A percentile compares a stretch with the other conserved stretches of the same genome.
Conservation (phyloP, 805 yeast genomes). For the Cyberlindnera americana region DNA sequence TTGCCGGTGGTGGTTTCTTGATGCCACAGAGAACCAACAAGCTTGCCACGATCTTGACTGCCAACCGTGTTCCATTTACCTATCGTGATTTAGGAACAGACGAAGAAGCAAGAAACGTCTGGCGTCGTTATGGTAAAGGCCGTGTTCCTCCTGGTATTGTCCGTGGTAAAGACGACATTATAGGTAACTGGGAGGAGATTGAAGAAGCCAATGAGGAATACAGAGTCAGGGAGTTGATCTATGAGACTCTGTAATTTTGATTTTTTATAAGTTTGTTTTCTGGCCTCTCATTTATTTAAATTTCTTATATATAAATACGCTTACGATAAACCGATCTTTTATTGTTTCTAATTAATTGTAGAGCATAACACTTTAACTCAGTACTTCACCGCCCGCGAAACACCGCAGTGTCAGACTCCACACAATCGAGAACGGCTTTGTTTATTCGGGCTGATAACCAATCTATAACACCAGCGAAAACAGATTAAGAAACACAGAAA, state of each 20-base stretch:
- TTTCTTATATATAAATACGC: background rate
- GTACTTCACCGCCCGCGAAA: no score
- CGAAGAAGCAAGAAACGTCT: slow-evolving; percentile 75
- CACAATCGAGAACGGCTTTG: no score
- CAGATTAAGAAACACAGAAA: no score
- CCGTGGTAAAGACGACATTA: slow-evolving; percentile 73
- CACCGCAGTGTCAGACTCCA: no score
- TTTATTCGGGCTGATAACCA: no score
- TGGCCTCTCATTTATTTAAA: background rate
- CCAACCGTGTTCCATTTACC: slow-evolving; percentile 63
- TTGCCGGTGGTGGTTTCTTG: slow-evolving; percentile 82
- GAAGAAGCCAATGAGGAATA: slow-evolving; percentile 85
- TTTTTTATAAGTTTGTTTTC: background rate
- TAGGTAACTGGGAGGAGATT: slow-evolving; percentile 83
- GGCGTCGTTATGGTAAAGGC: slow-evolving; percentile 75
- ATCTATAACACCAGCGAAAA: no score
- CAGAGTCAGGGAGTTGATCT: slow-evolving; percentile 56
- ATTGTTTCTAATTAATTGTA: background rate
- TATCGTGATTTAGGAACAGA: slow-evolving; percentile 84
- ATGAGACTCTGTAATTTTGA: slow-evolving; percentile 48
- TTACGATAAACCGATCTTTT: background rate
- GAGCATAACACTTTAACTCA: no score
- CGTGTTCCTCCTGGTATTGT: slow-evolving; percentile 81
- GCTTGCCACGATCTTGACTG: slow-evolving; percentile 67
- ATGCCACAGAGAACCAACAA: slow-evolving; percentile 75